Conservation (phyloP, 441 rosid genomes). For the Rhodomyrtus psidioides region DNA sequence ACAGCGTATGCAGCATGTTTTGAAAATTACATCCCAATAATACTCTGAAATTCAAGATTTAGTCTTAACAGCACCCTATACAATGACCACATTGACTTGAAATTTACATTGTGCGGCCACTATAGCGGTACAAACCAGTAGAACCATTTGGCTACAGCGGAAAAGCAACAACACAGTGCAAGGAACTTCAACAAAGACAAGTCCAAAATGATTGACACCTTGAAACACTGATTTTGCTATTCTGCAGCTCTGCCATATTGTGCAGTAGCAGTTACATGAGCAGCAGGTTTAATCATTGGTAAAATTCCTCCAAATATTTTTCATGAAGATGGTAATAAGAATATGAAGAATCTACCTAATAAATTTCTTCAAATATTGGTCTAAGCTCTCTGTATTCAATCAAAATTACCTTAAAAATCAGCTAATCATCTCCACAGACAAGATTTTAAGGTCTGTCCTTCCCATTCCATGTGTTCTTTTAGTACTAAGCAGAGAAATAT, state of each 20-base stretch:
- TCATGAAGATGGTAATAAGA: background rate
- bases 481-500: background rate
- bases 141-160: background rate
- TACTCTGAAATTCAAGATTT: background rate
- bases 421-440: background rate
- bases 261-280: background rate
- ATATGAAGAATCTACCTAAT: background rate
- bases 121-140: background rate
- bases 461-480: background rate
- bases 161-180: background rate
- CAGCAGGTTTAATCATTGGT: background rate
- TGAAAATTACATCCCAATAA: background rate
- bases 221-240: background rate
- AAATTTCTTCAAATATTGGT: background rate
- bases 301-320: background rate
- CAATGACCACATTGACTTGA: background rate
- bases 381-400: background rate
- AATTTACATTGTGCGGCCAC: background rate
- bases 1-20: background rate
- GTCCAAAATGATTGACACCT: background rate
- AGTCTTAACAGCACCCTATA: background rate
- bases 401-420: background rate
- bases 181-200: background rate
- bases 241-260: background rate
- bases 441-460: background rate